Conservation (phyloP, 257 asterid species). For the Nicotiana benthamiana region DNA sequence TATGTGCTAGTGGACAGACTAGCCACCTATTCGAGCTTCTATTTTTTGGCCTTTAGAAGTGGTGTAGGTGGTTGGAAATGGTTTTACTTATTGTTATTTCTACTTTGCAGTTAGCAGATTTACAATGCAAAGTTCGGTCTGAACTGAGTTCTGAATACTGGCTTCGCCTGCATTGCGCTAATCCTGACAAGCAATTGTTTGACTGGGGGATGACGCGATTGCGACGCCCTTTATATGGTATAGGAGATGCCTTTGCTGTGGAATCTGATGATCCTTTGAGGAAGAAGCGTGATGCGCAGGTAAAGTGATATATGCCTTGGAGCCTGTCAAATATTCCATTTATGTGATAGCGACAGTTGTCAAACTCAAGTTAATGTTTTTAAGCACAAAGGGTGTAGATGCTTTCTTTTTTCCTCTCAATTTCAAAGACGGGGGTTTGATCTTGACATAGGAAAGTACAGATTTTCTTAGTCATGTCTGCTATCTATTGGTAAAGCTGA, state of each 20-base stretch:
- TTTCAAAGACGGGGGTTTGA: neutral
- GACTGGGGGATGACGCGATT: constrained; percentile 98
- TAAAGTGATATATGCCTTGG: constrained; percentile 9
- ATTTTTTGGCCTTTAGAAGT: neutral
- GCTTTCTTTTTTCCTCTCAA: neutral
- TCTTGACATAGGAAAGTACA: neutral
- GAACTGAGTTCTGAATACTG: constrained; percentile 92
- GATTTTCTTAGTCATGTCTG: neutral
- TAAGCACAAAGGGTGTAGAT: neutral
- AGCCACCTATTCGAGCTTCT: neutral
- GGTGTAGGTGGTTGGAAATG: neutral
- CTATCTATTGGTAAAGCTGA: neutral
- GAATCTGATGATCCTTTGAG: constrained; percentile 86
- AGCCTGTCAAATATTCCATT: neutral
- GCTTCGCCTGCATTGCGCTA: constrained; percentile 82
- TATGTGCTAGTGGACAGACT: neutral
- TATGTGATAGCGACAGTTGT: neutral
- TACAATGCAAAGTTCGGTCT: constrained; percentile 75
- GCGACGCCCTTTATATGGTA: constrained; percentile 76
- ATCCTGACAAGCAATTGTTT: constrained; percentile 85
- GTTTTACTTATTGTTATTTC: constrained; percentile 7
- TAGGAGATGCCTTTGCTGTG: constrained; percentile 86
- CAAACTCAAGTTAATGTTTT: neutral
- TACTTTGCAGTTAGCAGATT: constrained; percentile 59
- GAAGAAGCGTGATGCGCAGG: constrained; percentile 97